A percentile compares a stretch with the other conserved stretches of the same genome.
Conservation (phyloP, 106 monocot genomes). For the Platanthera zijinensis region DNA sequence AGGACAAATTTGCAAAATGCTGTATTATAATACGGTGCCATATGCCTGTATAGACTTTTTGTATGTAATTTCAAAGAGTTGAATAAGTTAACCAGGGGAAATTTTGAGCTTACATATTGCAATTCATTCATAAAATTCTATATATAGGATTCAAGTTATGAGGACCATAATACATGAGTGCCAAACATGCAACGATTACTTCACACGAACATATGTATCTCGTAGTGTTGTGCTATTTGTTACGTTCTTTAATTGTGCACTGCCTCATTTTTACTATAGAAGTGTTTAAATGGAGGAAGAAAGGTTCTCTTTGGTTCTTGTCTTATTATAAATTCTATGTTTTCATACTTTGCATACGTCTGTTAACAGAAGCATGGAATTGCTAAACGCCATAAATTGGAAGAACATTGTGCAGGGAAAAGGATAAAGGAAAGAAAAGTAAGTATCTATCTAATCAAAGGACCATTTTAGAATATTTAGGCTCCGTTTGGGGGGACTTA, state of each 20-base stretch:
- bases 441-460: not conserved
- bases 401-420: conserved; percentile 5
- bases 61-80: not conserved
- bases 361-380: conserved; percentile 5
- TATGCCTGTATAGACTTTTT: not conserved
- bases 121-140: not conserved
- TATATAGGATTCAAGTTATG: not conserved
- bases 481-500: no score
- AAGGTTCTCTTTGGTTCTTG: not conserved
- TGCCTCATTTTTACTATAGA: not conserved
- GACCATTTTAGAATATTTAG: not conserved
- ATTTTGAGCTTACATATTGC: not conserved
- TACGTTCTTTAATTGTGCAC: not conserved
- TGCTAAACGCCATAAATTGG: conserved; percentile 10
- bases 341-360: not conserved
- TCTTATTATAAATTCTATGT: not conserved
- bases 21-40: not conserved
- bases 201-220: not conserved
- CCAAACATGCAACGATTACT: not conserved
- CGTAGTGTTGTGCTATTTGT: not conserved
- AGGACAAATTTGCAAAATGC: not conserved
- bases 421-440: conserved; percentile 6
- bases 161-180: not conserved
- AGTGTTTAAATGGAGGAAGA: not conserved
- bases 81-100: not conserved